Evolutionary conservation across 768 basidiomycete genomes (phyloP), one percentile per base, ranked within the genome.

Genomic region (Leccinellum rugosiceps): DNA sequence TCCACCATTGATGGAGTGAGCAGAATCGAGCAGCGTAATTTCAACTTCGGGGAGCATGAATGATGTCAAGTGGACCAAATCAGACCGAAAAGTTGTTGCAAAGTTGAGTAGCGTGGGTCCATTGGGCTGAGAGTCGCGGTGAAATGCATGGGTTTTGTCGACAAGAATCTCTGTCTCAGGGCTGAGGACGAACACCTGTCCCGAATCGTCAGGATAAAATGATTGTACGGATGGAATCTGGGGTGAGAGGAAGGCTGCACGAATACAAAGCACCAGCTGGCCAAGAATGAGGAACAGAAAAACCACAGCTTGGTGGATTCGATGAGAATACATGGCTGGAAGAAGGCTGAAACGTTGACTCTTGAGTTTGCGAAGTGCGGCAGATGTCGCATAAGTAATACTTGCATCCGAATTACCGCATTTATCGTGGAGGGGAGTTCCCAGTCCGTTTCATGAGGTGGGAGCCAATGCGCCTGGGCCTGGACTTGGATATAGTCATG

Each of bases 181-280:
- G 6, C 64, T 55, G 14, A 78, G 67, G 43, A 63, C 17, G 55
- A 78, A 79, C 19, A 53, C 35, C n/a, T 19, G 57, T 10, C 58
- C 67, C 4, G n/a, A 55, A 26, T 57, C 34, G 1, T 65, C 60
- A 0, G 65, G 59, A 28, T 58, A 56, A 58, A 77, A 77, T 0
- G 68, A 70, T 9, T 70, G 70, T n/a, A 76, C 48, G 30, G 75
- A 74, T 3, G 75, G 75, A 13, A 78, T 74, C 58, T 76, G 76
- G 17, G 74, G 67, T 11, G 61, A 63, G 31, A 65, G 30, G 19
- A 6, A 31, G 9, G 52, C 35, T 50, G 59, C 56, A 15, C 10
- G 28, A 23, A 44, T n/a, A 7, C 55, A n/a, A 2, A 23, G 14
- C 0, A 13, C 32, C 28, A 64, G 17, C 8, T 57, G 26, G 21